A percentile compares a stretch with the other conserved stretches of the same genome.
Conservation (phyloP, 177 flowering plant genomes). For the Telopea speciosissima region DNA sequence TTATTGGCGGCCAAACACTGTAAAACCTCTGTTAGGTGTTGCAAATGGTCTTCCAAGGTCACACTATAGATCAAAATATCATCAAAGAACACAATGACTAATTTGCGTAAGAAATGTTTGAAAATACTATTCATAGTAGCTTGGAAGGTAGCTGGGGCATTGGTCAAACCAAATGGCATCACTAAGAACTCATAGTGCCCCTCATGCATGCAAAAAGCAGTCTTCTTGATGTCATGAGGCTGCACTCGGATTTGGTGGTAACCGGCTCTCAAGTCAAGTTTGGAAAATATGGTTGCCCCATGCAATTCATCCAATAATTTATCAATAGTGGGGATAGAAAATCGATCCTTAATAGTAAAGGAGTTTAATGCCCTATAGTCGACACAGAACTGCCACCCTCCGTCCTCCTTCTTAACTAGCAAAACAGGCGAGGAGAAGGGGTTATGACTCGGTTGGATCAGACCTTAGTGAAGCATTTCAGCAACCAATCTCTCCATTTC, state of each 20-base stretch:
- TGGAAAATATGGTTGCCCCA: background rate
- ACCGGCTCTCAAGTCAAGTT: background rate
- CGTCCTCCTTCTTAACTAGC: too few relatives aligned
- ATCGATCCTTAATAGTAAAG: too few relatives aligned
- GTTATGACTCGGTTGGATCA: background rate
- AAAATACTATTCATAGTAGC: background rate
- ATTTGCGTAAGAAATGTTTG: background rate
- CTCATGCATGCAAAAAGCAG: background rate
- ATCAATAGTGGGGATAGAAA: too few relatives aligned
- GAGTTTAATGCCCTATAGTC: too few relatives aligned
- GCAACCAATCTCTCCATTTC: background rate
- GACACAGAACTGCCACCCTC: too few relatives aligned
- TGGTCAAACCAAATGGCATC: background rate
- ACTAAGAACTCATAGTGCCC: background rate
- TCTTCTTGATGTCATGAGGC: background rate
- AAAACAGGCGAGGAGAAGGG: background rate
- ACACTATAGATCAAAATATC: constrained; percentile 4
- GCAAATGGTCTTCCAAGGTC: background rate
- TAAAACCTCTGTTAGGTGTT: background rate
- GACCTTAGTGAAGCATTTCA: background rate
- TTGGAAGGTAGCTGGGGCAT: background rate
- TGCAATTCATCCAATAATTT: background rate
- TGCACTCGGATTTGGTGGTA: background rate
- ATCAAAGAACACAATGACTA: background rate
- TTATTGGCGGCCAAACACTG: background rate